Conservation (phyloP, 108 stramenopile species). For the Discostella stelligeroides region DNA sequence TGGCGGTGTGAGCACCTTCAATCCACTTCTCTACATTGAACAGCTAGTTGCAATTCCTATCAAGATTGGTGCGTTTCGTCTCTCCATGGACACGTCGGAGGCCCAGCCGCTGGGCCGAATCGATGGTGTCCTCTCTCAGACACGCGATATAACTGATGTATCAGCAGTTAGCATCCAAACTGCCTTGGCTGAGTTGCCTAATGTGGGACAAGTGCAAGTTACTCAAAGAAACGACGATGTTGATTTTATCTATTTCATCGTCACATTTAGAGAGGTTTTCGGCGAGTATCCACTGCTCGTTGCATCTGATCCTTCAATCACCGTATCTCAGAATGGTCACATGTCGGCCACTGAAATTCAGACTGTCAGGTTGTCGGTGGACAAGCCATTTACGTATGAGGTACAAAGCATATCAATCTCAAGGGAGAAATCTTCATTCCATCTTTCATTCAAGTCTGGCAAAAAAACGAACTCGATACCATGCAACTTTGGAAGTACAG, state of each 20-base stretch:
- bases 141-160: constrained; percentile 27
- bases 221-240: constrained; percentile 29
- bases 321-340: constrained; percentile 46
- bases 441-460: constrained; percentile 33
- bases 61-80: constrained; percentile 26
- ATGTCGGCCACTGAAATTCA: constrained; percentile 78
- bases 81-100: constrained; percentile 45
- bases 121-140: constrained; percentile 28
- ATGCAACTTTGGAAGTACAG: constrained; percentile 27
- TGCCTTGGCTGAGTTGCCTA: constrained; percentile 50
- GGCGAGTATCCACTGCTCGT: constrained; percentile 58
- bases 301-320: constrained; percentile 34
- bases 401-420: constrained; percentile 52
- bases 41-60: constrained; percentile 47
- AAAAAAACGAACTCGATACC: constrained; percentile 23
- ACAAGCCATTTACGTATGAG: constrained; percentile 61
- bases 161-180: constrained; percentile 45
- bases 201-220: constrained; percentile 67
- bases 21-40: constrained; percentile 62
- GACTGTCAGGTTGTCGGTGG: constrained; percentile 67
- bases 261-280: constrained; percentile 53
- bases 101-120: constrained; percentile 20
- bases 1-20: constrained; percentile 62
- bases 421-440: constrained; percentile 19
- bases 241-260: constrained; percentile 23